Percentiles rank a stretch among this genome's conserved stretches.
phyloP scores from a whole-genome alignment of 768 basidiomycete species.

The Lentinula detonsa region DNA sequence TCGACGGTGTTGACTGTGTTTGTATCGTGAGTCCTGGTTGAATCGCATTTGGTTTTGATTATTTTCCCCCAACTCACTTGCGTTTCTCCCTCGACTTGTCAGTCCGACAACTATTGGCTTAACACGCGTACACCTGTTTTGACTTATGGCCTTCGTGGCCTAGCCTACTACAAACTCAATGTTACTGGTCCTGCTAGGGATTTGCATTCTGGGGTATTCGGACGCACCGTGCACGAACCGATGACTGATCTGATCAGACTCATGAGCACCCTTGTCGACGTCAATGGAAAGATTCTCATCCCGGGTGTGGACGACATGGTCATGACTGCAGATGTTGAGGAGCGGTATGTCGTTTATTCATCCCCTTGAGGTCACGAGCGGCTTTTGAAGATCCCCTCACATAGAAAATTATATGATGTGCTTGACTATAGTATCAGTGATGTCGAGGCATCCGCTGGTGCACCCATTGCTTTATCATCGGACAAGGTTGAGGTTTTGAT shows the following conservation, averaged over 20 bases:
- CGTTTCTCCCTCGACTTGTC: neutral
- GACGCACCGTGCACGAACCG: conserved; percentile 78
- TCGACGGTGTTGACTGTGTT: conserved; percentile 84
- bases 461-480: conserved; percentile 60
- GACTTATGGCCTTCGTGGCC: conserved; percentile 86
- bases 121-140: conserved; percentile 74
- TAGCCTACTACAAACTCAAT: conserved; percentile 80
- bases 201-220: conserved; percentile 87
- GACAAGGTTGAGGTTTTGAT: conserved; percentile 81
- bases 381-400: neutral
- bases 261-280: conserved; percentile 80
- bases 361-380: conserved; percentile 1
- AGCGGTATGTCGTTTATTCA: conserved; percentile 39
- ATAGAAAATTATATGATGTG: conserved; percentile 61
- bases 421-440: conserved; percentile 73
- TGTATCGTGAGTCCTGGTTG: conserved; percentile 65
- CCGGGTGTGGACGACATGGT: conserved; percentile 89
- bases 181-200: conserved; percentile 82
- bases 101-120: conserved; percentile 95
- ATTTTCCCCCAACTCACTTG: too few species aligned
- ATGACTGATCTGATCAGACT: conserved; percentile 89
- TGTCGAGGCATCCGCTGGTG: conserved; percentile 74
- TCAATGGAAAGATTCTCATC: conserved; percentile 76
- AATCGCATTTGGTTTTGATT: neutral
- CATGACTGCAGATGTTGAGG: conserved; percentile 61